phyloP scores from a whole-genome alignment of 2,329 filamentous ascomycete genomes.

The Diaporthe sp. region DNA sequence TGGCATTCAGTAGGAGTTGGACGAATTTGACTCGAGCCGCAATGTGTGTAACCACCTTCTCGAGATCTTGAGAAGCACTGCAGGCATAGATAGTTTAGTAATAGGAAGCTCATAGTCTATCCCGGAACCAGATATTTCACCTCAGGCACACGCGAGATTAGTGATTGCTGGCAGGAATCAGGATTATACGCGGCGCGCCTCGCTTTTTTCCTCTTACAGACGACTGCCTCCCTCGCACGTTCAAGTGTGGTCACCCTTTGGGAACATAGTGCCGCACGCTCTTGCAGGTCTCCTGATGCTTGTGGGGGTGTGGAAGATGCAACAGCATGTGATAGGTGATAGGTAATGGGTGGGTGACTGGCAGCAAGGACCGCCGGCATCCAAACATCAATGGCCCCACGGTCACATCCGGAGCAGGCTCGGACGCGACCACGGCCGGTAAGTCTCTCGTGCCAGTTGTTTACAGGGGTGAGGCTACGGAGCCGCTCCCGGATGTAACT shows the following conservation, averaged over 20 bases:
- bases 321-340: background rate
- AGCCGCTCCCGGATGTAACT: slow-evolving; percentile 16
- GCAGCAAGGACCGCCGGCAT: background rate
- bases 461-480: background rate
- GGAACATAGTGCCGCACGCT: background rate
- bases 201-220: background rate
- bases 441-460: background rate
- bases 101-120: background rate
- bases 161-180: background rate
- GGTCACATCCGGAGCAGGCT: slow-evolving; percentile 1
- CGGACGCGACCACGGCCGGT: slow-evolving; percentile 14
- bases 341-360: background rate
- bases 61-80: background rate
- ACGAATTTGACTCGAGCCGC: slow-evolving; percentile 11
- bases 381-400: background rate
- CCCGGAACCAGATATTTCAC: background rate
- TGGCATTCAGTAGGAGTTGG: background rate
- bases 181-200: background rate
- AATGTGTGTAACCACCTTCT: background rate
- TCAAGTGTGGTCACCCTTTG: background rate
- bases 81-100: background rate
- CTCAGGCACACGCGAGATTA: background rate
- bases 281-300: background rate
- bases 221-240: background rate
- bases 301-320: background rate